Evolutionary conservation across 2,329 filamentous ascomycete species (phyloP).

Genomic region (Aureobasidium uvarum): DNA sequence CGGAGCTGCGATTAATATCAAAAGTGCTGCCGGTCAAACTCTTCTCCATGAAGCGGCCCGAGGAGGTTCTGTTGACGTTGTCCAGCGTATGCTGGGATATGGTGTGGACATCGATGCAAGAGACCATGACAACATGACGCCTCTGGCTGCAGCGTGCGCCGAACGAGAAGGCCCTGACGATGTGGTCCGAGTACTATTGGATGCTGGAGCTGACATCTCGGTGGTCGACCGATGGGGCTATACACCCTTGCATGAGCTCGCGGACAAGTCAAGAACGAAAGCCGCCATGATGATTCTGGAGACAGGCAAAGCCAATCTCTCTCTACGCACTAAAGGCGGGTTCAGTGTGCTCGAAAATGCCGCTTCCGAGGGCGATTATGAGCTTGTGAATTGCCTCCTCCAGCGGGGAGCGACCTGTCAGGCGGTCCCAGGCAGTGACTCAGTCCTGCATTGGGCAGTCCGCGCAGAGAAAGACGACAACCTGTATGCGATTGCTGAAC

Average conservation of each 20-base stretch:
- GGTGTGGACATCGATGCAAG: background rate
- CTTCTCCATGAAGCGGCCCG: background rate
- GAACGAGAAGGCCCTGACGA: background rate
- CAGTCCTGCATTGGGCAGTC: background rate
- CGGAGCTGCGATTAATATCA: background rate
- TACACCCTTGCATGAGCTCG: background rate
- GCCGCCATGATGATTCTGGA: background rate
- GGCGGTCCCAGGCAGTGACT: background rate
- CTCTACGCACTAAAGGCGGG: background rate
- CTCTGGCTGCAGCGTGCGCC: background rate
- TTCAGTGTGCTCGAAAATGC: background rate
- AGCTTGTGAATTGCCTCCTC: background rate
- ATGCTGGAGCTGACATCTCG: background rate
- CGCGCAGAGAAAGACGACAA: background rate
- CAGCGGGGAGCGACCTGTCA: background rate
- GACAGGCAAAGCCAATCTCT: background rate
- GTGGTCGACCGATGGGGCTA: background rate
- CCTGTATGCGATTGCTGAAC: background rate
- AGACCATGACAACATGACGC: background rate
- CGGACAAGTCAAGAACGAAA: background rate
- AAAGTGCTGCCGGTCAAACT: background rate
- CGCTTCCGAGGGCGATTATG: background rate
- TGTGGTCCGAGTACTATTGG: background rate
- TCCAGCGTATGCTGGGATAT: background rate
- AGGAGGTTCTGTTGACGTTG: background rate